These are phyloP conservation scores for Saccharomyces uvarum DNA, from an alignment of 1,139 yeast genomes.

Conservation along the genomic window DNA sequence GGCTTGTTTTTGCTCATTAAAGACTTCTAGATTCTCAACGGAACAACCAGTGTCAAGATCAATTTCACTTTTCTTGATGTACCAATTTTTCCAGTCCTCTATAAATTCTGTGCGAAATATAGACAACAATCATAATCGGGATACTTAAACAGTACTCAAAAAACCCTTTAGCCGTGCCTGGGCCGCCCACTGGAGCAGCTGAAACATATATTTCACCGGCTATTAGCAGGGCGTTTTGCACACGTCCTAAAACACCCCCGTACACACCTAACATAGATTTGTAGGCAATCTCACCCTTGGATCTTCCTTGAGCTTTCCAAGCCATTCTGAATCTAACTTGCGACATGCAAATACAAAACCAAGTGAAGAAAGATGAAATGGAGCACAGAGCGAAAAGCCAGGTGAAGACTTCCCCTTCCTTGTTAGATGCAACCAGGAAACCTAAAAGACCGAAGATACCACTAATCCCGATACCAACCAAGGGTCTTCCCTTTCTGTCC, in stretches of 20 bases:
- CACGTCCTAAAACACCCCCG: constrained; percentile 42
- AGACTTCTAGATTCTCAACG: constrained; percentile 56
- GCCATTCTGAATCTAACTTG: constrained; percentile 56
- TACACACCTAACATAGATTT: constrained; percentile 43
- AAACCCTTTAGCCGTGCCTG: constrained; percentile 41
- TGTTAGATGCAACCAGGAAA: constrained; percentile 47
- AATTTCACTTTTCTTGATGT: constrained; percentile 43
- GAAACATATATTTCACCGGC: constrained; percentile 62
- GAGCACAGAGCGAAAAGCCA: constrained; percentile 60
- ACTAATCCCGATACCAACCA: constrained; percentile 43
- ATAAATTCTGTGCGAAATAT: constrained; percentile 46
- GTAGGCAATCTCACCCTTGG: constrained; percentile 42
- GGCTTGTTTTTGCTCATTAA: constrained; percentile 52
- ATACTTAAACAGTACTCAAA: constrained; percentile 53
- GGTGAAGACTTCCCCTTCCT: constrained; percentile 45
- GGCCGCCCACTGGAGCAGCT: constrained; percentile 51
- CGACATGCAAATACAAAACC: constrained; percentile 51
- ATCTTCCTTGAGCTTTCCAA: constrained; percentile 45
- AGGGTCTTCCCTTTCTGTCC: constrained; percentile 55
- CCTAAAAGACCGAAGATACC: constrained; percentile 45
- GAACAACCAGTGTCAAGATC: constrained; percentile 65
- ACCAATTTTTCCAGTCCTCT: constrained; percentile 41
- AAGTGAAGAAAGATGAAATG: constrained; percentile 51
- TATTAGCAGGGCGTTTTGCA: constrained; percentile 40
- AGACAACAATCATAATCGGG: constrained; percentile 49